Base-by-base conservation (phyloP, 1,284 basidiomycete genomes). In the Ceratobasidium papillatum region DNA sequence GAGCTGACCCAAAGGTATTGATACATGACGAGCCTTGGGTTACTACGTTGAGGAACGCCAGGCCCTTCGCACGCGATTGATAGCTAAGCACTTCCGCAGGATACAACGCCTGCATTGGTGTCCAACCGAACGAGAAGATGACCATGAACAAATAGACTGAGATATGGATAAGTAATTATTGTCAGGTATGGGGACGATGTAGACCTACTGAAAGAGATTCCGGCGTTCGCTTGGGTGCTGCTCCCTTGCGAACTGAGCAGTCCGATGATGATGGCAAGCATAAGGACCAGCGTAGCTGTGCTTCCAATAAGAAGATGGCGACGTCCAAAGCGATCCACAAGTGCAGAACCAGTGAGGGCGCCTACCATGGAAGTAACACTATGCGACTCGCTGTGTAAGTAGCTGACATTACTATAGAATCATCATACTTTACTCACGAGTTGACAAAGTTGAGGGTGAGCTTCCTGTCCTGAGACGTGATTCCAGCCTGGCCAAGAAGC, bases 61-160 rank as follows among this genome's bases (percentile, higher is more conserved):
- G 74, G 59, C 87, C 87, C 78, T 88, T 88, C 0, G 87, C 86
- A 74, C 87, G 82, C 22, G 82, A 84, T 77, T 88, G 83, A 79
- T 86, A 88, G 19, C 83, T 81, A 14, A 88, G 80, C 7, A 87
- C 85, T 79, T 88, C 87, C 1, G 87, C 84, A 17, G 87, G 86
- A 78, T 88, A 89, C 1, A 87, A 80, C 1, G 84, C 85, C 82
- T 88, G 87, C 82, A 88, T 85, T 0, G 87, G 85, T 2, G 87
- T 88, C 84, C 85, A 88, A 34, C 87, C 87, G 77, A 86, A 86
- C 3, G 85, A 86, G 78, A 84, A 87, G 25, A 86, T 80, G 14
- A 86, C 85, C 74, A 52, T 64, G 58, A 69, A 68, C 25, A 59
- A 25, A 38, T 66, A 75, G 56, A 59, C 68, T 71, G 19, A 3